Evolutionary conservation across 2,329 filamentous ascomycete genomes (phyloP).

Genomic region (Neonectria hederae): DNA sequence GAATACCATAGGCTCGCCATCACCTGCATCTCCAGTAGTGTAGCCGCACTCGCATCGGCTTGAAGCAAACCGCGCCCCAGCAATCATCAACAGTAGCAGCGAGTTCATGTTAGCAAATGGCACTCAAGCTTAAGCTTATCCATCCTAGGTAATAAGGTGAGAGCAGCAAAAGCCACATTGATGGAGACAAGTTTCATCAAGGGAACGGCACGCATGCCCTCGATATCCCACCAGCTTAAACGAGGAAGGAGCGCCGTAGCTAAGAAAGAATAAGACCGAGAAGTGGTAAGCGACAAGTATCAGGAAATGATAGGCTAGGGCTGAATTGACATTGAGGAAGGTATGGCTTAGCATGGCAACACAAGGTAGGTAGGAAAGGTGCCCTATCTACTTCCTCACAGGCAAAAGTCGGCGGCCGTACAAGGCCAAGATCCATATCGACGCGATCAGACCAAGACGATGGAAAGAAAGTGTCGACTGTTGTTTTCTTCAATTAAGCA

Average conservation of each 20-base stretch:
- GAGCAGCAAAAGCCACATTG: background rate
- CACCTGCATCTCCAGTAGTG: conserved; percentile 57
- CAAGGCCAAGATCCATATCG: background rate
- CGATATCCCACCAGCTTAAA: background rate
- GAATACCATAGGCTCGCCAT: conserved; percentile 61
- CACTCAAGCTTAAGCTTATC: background rate
- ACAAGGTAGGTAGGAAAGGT: background rate
- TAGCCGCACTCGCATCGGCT: conserved; percentile 79
- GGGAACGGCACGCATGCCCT: background rate
- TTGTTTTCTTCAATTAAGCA: background rate
- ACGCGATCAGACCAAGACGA: background rate
- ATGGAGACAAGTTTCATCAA: too few relatives aligned
- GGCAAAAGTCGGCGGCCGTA: background rate
- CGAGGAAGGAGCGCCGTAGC: background rate
- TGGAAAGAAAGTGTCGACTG: too few relatives aligned
- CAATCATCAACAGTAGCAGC: conserved; percentile 15
- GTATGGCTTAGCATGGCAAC: background rate
- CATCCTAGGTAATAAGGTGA: background rate
- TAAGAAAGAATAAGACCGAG: background rate
- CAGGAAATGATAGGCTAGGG: background rate
- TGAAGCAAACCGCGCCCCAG: conserved; percentile 28
- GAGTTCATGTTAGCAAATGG: conserved; percentile 20
- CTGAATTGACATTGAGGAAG: background rate
- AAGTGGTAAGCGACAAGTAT: background rate
- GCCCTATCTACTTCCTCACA: background rate